These are phyloP conservation scores for Pseudofabraea citricarpa DNA, from an alignment of 2,329 filamentous ascomycete species.

Conservation along the genomic window DNA sequence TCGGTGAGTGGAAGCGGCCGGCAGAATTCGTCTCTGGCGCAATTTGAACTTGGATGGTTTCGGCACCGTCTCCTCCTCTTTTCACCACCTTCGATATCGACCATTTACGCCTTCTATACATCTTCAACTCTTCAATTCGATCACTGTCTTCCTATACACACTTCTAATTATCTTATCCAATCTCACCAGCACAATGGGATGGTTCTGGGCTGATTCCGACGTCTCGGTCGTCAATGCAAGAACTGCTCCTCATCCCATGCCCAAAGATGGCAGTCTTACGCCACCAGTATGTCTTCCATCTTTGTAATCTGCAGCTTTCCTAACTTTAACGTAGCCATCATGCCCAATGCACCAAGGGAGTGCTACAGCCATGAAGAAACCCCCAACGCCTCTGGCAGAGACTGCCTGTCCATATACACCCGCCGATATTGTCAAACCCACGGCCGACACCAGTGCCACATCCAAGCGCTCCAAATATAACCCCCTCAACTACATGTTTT, in stretches of 20 bases:
- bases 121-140: too few species aligned
- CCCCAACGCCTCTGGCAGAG: slow-evolving; percentile 22
- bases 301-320: not conserved
- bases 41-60: slow-evolving; percentile 1
- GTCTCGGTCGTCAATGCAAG: slow-evolving; percentile 20
- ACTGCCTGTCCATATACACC: slow-evolving; percentile 27
- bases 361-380: slow-evolving; percentile 25
- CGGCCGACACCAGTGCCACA: slow-evolving; percentile 19
- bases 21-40: slow-evolving; percentile 5
- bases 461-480: slow-evolving; percentile 64
- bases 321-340: slow-evolving; percentile 42
- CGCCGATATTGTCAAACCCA: slow-evolving; percentile 13
- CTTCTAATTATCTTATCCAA: too few species aligned
- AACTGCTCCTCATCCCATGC: slow-evolving; percentile 21
- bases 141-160: too few species aligned
- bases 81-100: not conserved
- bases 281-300: slow-evolving; percentile 5
- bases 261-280: slow-evolving; percentile 1
- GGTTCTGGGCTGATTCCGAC: slow-evolving; percentile 57
- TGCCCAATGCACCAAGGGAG: slow-evolving; percentile 63
- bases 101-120: not conserved
- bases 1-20: slow-evolving; percentile 5
- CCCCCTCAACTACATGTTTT: slow-evolving; percentile 94
- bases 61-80: slow-evolving; percentile 1
- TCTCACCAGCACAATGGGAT: slow-evolving; percentile 51